Base-by-base conservation (phyloP, 164 flowering plant genomes). In the Santalum album region DNA sequence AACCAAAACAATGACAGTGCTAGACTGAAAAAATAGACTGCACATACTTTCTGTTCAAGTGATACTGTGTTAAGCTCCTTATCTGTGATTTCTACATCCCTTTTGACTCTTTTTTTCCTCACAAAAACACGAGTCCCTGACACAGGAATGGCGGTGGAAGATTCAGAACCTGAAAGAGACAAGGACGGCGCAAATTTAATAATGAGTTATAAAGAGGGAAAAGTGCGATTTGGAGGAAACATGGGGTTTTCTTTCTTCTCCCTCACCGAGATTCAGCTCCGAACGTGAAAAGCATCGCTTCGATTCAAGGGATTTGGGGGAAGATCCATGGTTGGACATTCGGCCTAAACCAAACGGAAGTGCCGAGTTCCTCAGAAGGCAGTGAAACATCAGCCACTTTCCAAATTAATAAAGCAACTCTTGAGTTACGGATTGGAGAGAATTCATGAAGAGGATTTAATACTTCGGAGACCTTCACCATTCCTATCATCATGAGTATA, bases 101-200 rank as follows among this genome's bases (percentile, higher is more conserved):
- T 67, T 42, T 70, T 71, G 38, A 47, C 65, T 56, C 82, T 76
- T 53, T 71, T 86, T 49, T 57, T 86, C 70, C 87, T 75, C 49
- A 40, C 69, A 65, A 63, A 78, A 24, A 77, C 83, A 5, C 73
- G 67, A 66, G 60, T 3, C 53, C 69, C 69, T 51, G 71, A 49
- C n/a, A 6, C 55, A 46, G 65, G 46, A 66, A 24, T 49, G 3
- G 45, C 62, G 51, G 21, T 23, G 15, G 51, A 21, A 26, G 65
- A 29, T 53, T 60, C 64, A 49, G 46, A 38, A 26, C 59, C 67
- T 65, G 48, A 6, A 15, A 26, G 21, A 23, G 25, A 51, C 7
- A 26, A 18, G 5, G 4, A n/a, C 1, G 45, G 45, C 3, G 45
- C 7, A 18, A 42, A 17, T 4, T 17, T 4, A 42, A 6, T 12